phyloP scores from a whole-genome alignment of 75 land plant genomes.

The Picea sitchensis region DNA sequence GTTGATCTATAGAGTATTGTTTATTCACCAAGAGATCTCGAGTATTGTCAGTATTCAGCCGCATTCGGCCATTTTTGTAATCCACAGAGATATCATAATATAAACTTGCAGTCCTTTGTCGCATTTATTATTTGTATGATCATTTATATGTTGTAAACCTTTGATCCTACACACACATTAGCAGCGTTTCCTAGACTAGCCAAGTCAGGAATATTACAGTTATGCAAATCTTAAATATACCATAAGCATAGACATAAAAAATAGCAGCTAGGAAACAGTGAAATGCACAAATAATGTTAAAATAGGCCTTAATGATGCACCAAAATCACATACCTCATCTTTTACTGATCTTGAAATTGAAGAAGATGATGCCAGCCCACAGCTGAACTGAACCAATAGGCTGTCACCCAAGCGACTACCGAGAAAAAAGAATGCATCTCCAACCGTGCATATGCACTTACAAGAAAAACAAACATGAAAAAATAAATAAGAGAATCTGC shows the following conservation, averaged over 20 bases:
- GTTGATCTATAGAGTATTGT: no score
- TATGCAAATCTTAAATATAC: neutral
- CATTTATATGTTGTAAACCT: no score
- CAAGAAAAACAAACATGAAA: constrained; percentile 12
- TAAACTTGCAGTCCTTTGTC: no score
- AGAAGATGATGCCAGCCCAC: constrained; percentile 36
- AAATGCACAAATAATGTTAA: neutral
- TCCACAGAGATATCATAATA: no score
- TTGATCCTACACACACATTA: no score
- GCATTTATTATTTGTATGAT: no score
- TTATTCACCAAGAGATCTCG: no score
- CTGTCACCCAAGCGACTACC: constrained; percentile 98
- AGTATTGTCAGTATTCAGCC: no score
- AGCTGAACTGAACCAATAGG: constrained; percentile 83
- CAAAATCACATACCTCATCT: constrained; percentile 50
- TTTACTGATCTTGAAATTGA: constrained; percentile 27
- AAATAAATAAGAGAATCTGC: neutral
- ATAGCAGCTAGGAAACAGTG: neutral
- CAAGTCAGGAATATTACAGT: no score
- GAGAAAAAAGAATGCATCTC: constrained; percentile 83
- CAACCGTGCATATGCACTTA: constrained; percentile 81
- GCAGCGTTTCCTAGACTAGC: no score
- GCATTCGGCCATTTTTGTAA: no score
- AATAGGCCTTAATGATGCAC: neutral
- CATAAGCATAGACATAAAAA: neutral